phyloP scores from a whole-genome alignment of 75 land plant species.

The Chamaecyparis obtusa region DNA sequence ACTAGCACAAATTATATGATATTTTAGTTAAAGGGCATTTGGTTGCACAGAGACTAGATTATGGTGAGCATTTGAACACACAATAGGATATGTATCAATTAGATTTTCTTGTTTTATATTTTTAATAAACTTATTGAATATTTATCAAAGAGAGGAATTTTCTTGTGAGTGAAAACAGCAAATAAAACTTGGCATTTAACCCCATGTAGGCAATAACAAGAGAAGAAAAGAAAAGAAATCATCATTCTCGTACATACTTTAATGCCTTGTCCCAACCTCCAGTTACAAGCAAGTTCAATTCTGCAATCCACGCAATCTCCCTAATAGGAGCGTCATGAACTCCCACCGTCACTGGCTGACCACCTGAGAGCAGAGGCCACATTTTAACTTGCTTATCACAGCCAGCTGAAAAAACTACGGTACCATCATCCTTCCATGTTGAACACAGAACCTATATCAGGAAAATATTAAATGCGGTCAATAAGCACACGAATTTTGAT shows the following conservation, averaged over 20 bases:
- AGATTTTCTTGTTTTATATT: no score
- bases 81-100: not conserved
- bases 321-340: constrained; percentile 94
- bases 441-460: constrained; percentile 75
- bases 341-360: constrained; percentile 74
- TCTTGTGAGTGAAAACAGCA: not conserved
- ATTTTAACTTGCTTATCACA: constrained; percentile 96
- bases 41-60: not conserved
- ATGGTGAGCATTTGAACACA: not conserved
- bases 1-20: not conserved
- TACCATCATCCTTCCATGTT: constrained; percentile 96
- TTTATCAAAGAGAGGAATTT: not conserved
- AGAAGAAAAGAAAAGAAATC: not conserved
- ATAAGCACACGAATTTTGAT: not conserved
- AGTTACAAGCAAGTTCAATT: constrained; percentile 79
- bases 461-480: not conserved
- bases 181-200: not conserved
- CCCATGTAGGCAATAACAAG: not conserved
- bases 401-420: constrained; percentile 90
- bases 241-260: constrained; percentile 29
- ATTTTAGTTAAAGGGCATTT: not conserved
- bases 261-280: constrained; percentile 97
- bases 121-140: no score
- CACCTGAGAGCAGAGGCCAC: constrained; percentile 92
- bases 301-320: constrained; percentile 85